These are phyloP conservation scores for Debaryomyces udenii DNA, from an alignment of 1,139 yeast species.

Conservation along the genomic window DNA sequence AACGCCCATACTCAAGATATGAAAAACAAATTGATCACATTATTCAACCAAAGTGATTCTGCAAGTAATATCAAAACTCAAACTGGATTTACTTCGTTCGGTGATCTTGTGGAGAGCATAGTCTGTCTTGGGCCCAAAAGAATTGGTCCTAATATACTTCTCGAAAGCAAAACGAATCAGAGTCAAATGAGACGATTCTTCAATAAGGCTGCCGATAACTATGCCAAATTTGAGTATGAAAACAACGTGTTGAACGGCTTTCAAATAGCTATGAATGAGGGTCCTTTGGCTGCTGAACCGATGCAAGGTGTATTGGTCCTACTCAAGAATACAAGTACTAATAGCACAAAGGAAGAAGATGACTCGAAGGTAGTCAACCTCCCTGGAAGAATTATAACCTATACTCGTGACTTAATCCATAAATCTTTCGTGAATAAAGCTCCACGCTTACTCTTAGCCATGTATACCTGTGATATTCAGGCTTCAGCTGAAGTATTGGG, in stretches of 20 bases:
- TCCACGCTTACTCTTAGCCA: constrained; percentile 87
- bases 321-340: constrained; percentile 28
- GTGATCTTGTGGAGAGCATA: constrained; percentile 46
- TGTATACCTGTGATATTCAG: constrained; percentile 93
- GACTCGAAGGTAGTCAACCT: constrained; percentile 38
- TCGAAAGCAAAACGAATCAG: constrained; percentile 50
- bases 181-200: constrained; percentile 30
- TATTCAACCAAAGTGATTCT: constrained; percentile 27
- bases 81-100: constrained; percentile 21
- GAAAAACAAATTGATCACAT: constrained; percentile 14
- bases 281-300: constrained; percentile 89
- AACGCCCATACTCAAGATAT: no score
- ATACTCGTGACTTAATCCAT: constrained; percentile 74
- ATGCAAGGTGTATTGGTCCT: constrained; percentile 76
- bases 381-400: constrained; percentile 73
- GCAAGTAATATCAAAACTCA: constrained; percentile 13
- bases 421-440: constrained; percentile 74
- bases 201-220: constrained; percentile 16
- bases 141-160: constrained; percentile 73
- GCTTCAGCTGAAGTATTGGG: constrained; percentile 94
- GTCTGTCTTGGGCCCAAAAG: constrained; percentile 79
- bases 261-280: constrained; percentile 78
- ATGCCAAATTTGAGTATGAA: constrained; percentile 51
- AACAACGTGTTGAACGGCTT: constrained; percentile 80
- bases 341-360: constrained; percentile 36